phyloP scores from a whole-genome alignment of 2,329 filamentous ascomycete species.

The Xylaria sp. region DNA sequence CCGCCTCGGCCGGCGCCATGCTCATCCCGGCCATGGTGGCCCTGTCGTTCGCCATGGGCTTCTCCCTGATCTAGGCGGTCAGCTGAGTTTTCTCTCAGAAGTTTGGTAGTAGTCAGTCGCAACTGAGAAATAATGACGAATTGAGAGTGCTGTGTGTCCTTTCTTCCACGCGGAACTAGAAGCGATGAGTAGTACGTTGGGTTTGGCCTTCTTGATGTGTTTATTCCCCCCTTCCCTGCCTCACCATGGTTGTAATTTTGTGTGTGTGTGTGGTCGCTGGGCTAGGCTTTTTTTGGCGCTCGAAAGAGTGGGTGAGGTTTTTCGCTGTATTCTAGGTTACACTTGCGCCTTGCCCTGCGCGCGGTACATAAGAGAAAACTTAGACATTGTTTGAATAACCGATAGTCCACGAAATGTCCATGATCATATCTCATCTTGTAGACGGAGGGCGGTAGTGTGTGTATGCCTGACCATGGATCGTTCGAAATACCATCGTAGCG shows the following conservation, averaged over 20 bases:
- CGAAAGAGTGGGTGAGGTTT: slow-evolving; percentile 3
- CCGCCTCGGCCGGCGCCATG: slow-evolving; percentile 20
- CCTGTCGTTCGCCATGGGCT: slow-evolving; percentile 19
- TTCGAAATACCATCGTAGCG: too few relatives aligned
- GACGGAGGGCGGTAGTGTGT: too few relatives aligned
- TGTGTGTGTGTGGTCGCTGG: slow-evolving; percentile 2
- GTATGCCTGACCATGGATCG: too few relatives aligned
- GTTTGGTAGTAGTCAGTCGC: slow-evolving; percentile 17
- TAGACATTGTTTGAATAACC: slow-evolving; percentile 13
- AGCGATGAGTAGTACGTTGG: slow-evolving; percentile 14
- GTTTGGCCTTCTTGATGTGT: slow-evolving; percentile 18
- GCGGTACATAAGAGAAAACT: slow-evolving; percentile 24
- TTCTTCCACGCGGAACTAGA: slow-evolving; percentile 11
- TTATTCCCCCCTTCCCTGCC: slow-evolving; percentile 27
- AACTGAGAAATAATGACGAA: slow-evolving; percentile 25
- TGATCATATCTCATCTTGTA: too few relatives aligned
- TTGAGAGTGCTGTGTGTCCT: not conserved
- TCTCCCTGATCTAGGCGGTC: slow-evolving; percentile 25
- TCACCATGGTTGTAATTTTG: slow-evolving; percentile 23
- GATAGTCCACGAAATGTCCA: not conserved
- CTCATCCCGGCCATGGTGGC: slow-evolving; percentile 22
- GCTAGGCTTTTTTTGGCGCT: not conserved
- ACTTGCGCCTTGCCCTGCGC: slow-evolving; percentile 18
- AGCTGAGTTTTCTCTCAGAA: too few relatives aligned
- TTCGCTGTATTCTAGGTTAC: slow-evolving; percentile 28